Conservation (phyloP, 2,329 filamentous ascomycete genomes). For the Trichoderma arundinaceum region DNA sequence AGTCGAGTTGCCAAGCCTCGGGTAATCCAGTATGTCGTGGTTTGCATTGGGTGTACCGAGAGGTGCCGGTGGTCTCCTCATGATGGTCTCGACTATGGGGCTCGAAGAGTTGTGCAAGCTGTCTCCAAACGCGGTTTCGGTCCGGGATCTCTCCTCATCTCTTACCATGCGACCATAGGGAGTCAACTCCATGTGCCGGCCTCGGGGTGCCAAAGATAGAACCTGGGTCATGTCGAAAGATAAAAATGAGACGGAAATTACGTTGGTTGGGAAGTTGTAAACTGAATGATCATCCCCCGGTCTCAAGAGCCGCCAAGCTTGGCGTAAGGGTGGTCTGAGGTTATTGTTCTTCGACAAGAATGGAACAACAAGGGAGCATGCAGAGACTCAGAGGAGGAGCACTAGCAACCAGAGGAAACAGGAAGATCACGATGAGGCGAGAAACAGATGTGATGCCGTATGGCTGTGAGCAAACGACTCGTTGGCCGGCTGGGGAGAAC, state of each 20-base stretch:
- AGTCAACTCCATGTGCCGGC: constrained; percentile 38
- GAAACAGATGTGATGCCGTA: no score
- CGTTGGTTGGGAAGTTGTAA: background rate
- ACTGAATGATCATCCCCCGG: constrained; percentile 9
- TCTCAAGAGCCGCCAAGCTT: background rate
- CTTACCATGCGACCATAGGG: constrained; percentile 12
- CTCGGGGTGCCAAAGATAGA: constrained; percentile 36
- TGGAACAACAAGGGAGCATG: constrained; percentile 20
- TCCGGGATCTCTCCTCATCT: no score
- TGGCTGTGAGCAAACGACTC: no score
- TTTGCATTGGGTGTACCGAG: constrained; percentile 54
- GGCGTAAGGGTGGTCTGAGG: background rate
- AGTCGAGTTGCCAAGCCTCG: constrained; percentile 40
- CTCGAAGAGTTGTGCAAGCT: background rate
- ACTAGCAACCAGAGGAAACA: background rate
- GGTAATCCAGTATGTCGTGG: constrained; percentile 42
- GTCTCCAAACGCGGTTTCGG: constrained; percentile 2
- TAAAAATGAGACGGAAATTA: background rate
- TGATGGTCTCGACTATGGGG: constrained; percentile 4
- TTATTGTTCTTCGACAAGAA: constrained; percentile 24
- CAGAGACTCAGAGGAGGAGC: constrained; percentile 3
- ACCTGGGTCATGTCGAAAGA: constrained; percentile 38
- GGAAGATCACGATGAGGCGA: background rate
- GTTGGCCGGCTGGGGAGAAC: background rate
- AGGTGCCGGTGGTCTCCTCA: constrained; percentile 53